These are phyloP conservation scores for Leccinellum albellum DNA, from an alignment of 768 basidiomycete species.

Conservation along the genomic window DNA sequence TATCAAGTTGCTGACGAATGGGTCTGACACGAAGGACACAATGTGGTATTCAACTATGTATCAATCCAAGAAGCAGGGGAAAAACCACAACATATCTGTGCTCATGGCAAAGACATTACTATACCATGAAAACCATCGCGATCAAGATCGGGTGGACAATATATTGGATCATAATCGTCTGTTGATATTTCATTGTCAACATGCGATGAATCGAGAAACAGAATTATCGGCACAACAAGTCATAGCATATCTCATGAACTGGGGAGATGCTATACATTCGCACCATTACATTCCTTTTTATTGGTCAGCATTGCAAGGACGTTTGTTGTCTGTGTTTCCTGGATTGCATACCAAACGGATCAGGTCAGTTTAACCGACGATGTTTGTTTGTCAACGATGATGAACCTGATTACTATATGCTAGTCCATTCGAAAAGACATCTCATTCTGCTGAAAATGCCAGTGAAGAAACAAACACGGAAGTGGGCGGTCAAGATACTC, in stretches of 20 bases:
- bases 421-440: too few relatives aligned
- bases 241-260: background rate
- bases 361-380: background rate
- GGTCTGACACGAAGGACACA: background rate
- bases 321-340: background rate
- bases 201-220: too few relatives aligned
- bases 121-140: too few relatives aligned
- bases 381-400: background rate
- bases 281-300: background rate
- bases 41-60: background rate
- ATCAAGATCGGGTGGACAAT: too few relatives aligned
- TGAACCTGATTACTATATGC: too few relatives aligned
- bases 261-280: background rate
- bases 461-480: background rate
- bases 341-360: background rate
- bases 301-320: background rate
- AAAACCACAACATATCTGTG: too few relatives aligned
- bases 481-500: background rate
- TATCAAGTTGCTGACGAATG: background rate
- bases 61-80: background rate
- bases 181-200: too few relatives aligned
- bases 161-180: too few relatives aligned
- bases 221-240: too few relatives aligned
- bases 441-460: background rate
- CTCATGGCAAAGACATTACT: too few relatives aligned